Evolutionary conservation across 768 basidiomycete species (phyloP).

Genomic region (Bullera alba): DNA sequence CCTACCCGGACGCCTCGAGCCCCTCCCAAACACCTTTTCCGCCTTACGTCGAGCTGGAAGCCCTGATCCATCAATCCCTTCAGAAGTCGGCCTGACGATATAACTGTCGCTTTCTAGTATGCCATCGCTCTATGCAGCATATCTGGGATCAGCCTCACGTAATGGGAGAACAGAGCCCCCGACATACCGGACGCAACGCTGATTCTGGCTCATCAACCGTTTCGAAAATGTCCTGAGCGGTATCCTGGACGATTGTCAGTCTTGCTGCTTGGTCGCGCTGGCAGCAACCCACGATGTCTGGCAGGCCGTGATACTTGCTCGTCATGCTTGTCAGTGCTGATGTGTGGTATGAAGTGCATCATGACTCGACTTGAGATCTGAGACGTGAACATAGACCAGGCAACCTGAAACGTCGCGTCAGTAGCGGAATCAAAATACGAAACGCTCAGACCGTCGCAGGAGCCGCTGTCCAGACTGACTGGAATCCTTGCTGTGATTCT

Average conservation of each 20-base stretch:
- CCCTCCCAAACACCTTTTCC: slow-evolving; percentile 34
- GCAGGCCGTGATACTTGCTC: slow-evolving; percentile 42
- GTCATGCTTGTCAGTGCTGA: slow-evolving; percentile 20
- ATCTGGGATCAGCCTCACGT: background rate
- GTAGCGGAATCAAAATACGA: too few species aligned
- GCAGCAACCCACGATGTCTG: slow-evolving; percentile 42
- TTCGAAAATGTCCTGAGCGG: slow-evolving; percentile 45
- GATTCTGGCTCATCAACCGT: slow-evolving; percentile 40
- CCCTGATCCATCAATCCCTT: slow-evolving; percentile 24
- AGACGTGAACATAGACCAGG: too few species aligned
- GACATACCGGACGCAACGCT: slow-evolving; percentile 23
- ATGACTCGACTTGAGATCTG: too few species aligned
- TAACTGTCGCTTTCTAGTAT: slow-evolving; percentile 18
- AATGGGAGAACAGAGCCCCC: background rate
- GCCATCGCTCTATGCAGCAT: slow-evolving; percentile 13
- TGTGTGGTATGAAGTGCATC: too few species aligned
- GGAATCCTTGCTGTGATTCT: too few species aligned
- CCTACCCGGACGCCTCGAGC: slow-evolving; percentile 1
- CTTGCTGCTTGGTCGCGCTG: background rate
- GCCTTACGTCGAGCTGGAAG: slow-evolving; percentile 27
- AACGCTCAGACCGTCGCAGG: too few species aligned
- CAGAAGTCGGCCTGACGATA: slow-evolving; percentile 4
- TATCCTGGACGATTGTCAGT: slow-evolving; percentile 32
- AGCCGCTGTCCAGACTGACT: too few species aligned
- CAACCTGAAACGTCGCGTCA: too few species aligned